Evolutionary conservation across 495 filamentous ascomycete genomes (phyloP), one percentile per base, ranked within the genome.

Genomic region (Aspergillus cavernicola): DNA sequence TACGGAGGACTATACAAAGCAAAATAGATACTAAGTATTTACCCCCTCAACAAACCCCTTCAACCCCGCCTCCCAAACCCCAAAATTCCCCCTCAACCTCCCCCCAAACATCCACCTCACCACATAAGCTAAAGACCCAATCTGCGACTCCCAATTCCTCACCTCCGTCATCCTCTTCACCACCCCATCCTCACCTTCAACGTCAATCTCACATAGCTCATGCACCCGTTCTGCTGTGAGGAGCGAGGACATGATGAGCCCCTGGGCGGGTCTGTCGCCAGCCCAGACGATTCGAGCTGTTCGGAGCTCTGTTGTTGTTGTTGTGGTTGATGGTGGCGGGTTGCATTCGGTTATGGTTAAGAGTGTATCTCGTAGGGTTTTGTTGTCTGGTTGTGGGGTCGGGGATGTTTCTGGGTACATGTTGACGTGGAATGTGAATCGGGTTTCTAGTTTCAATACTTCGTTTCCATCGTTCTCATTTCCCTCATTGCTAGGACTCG

Each of bases 61-160:
- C 58, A 77, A 63, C 59, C 67, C 71, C 35, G 50, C 38, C 26
- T 69, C 67, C 74, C 74, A 77, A 12, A 59, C 16, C 53, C 66
- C 65, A 55, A 77, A 77, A 36, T 64, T 69, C 33, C 44, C 44
- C 54, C 56, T 53, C 66, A 77, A 37, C 52, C 52, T 43, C 42
- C 13, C 49, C 45, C 56, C 63, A 62, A 63, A 75, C 63, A 74
- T 63, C 67, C 63, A 68, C 61, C 61, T 62, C 0, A 77, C 71
- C 36, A 60, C 59, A 65, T 69, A 70, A 29, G 64, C 72, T 47
- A 74, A 24, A 50, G 59, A 62, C 26, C 73, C 74, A 16, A 56
- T 46, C 63, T 74, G 71, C 28, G 52, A 55, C 60, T 76, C 73
- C 73, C 74, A 78, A 54, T 71, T 78, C 44, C 66, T 48, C 48